These are phyloP conservation scores for Nicotiana paniculata DNA, from an alignment of 257 asterid species.

Conservation along the genomic window DNA sequence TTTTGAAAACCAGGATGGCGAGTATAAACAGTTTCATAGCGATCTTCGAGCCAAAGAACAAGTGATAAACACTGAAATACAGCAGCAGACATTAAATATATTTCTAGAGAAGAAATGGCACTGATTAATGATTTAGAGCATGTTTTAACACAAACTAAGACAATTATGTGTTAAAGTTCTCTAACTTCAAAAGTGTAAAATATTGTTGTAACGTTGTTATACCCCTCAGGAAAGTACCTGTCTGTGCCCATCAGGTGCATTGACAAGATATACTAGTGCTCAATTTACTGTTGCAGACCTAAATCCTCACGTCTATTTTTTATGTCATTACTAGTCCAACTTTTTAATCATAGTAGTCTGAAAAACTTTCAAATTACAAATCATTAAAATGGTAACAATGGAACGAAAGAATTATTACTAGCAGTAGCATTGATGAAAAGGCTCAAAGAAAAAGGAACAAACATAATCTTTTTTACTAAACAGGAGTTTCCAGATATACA, in stretches of 20 bases:
- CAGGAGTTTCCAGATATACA: background rate
- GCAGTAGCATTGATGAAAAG: background rate
- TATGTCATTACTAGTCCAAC: background rate
- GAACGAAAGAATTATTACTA: background rate
- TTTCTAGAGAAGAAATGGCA: background rate
- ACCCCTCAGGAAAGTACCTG: background rate
- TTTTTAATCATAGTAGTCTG: background rate
- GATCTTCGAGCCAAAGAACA: constrained; percentile 92
- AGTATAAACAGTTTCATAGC: constrained; percentile 73
- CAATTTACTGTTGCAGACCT: background rate
- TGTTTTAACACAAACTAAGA: background rate
- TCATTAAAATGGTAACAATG: background rate
- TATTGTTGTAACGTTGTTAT: background rate
- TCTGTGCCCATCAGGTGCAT: background rate
- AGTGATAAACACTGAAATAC: constrained; percentile 73
- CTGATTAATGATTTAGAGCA: background rate
- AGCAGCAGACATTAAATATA: background rate
- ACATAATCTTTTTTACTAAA: background rate
- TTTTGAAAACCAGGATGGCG: constrained; percentile 86
- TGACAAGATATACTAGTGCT: background rate
- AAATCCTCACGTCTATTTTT: background rate
- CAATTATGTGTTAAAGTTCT: background rate
- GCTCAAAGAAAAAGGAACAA: background rate
- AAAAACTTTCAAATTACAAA: background rate
- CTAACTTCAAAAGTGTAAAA: background rate